Percentiles rank a stretch among this genome's conserved stretches.
phyloP scores from a whole-genome alignment of 495 filamentous ascomycete genomes.

The Penicillium daleae region DNA sequence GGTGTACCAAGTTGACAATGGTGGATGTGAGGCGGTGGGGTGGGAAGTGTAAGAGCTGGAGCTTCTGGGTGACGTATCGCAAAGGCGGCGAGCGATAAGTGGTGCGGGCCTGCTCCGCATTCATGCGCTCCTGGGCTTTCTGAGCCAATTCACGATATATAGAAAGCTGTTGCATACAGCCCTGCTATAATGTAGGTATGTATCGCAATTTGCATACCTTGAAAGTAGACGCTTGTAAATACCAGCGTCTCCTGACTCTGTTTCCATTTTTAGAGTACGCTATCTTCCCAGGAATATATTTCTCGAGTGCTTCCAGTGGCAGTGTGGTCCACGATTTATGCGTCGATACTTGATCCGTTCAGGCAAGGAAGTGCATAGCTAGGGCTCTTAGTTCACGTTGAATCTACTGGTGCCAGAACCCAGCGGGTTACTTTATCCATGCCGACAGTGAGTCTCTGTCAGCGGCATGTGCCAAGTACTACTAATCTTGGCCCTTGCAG shows the following conservation, averaged over 20 bases:
- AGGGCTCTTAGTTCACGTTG: background rate
- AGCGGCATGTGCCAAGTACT: background rate
- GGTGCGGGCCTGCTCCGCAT: conserved; percentile 15
- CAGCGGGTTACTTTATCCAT: too few species aligned
- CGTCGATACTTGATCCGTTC: too few species aligned
- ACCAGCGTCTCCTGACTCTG: too few species aligned
- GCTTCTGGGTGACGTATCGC: conserved; percentile 37
- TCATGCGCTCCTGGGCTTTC: background rate
- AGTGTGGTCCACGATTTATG: too few species aligned
- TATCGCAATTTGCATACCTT: too few species aligned
- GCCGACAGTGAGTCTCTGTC: background rate
- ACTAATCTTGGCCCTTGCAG: too few species aligned
- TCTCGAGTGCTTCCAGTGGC: too few species aligned
- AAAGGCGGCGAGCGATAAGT: conserved; percentile 37
- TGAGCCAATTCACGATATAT: too few species aligned
- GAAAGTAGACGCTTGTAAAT: too few species aligned
- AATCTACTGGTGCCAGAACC: background rate
- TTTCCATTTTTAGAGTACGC: too few species aligned
- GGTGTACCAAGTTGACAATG: background rate
- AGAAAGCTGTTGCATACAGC: background rate
- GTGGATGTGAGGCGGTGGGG: background rate
- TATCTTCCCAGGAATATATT: too few species aligned
- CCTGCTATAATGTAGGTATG: too few species aligned
- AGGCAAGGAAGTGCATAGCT: background rate
- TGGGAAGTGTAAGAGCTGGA: conserved; percentile 15